These are phyloP conservation scores for Biscogniauxia marginata DNA, from an alignment of 2,329 filamentous ascomycete genomes.

Conservation along the genomic window DNA sequence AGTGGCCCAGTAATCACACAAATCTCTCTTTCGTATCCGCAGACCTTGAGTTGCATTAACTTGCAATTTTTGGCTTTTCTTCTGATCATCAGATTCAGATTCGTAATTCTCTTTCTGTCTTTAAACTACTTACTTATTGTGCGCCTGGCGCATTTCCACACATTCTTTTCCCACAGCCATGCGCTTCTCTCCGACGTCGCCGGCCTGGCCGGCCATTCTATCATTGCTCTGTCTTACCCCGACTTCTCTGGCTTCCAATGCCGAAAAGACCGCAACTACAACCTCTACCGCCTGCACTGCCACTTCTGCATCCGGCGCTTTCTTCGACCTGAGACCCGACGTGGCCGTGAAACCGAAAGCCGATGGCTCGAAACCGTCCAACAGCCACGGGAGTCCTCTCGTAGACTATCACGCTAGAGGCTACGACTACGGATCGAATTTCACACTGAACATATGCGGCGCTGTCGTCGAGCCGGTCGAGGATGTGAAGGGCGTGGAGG, in stretches of 20 bases:
- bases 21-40: no score
- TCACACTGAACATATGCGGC: constrained; percentile 79
- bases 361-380: constrained; percentile 42
- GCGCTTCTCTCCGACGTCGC: constrained; percentile 26
- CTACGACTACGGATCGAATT: constrained; percentile 77
- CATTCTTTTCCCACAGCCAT: constrained; percentile 15
- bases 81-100: no score
- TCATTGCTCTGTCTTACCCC: constrained; percentile 36
- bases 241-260: constrained; percentile 32
- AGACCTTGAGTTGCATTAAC: neutral
- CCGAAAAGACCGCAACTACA: constrained; percentile 41
- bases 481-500: constrained; percentile 63
- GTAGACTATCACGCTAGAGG: constrained; percentile 65
- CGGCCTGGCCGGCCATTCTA: constrained; percentile 30
- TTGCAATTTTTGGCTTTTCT: neutral
- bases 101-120: constrained; percentile 3
- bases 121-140: neutral
- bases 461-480: constrained; percentile 67
- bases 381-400: constrained; percentile 38
- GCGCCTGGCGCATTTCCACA: constrained; percentile 3
- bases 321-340: constrained; percentile 59
- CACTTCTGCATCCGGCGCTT: constrained; percentile 54
- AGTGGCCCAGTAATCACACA: no score
- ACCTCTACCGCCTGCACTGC: constrained; percentile 54
- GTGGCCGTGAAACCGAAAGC: constrained; percentile 43